Evolutionary conservation across 208 protist genomes (phyloP).

Genomic region (Trypanosoma cruzi): DNA sequence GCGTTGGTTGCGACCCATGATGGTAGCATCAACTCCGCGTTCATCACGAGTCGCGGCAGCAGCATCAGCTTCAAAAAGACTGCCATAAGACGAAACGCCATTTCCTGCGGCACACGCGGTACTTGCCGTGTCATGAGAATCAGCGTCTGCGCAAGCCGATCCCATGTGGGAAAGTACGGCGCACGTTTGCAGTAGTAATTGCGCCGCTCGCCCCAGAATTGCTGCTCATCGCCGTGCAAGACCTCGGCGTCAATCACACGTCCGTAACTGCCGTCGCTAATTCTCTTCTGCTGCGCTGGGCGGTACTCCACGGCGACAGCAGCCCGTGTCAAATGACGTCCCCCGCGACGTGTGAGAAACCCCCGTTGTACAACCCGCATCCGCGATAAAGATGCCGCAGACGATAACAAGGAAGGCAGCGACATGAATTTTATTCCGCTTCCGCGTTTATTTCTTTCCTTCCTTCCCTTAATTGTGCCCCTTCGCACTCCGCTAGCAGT

Average conservation of each 20-base stretch:
- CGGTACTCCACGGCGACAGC: constrained; percentile 70
- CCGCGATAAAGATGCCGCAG: constrained; percentile 29
- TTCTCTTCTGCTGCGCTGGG: constrained; percentile 39
- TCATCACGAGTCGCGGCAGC: constrained; percentile 55
- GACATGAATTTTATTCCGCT: background rate
- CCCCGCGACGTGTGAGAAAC: constrained; percentile 69
- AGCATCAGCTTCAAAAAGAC: constrained; percentile 76
- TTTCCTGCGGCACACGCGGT: constrained; percentile 76
- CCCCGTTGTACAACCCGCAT: constrained; percentile 71
- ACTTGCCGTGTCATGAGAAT: constrained; percentile 76
- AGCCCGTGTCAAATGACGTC: constrained; percentile 48
- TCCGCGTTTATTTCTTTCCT: background rate
- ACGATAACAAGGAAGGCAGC: background rate
- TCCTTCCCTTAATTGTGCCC: background rate
- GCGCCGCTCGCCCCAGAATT: constrained; percentile 71
- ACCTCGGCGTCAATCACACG: constrained; percentile 81
- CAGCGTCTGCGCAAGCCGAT: constrained; percentile 76
- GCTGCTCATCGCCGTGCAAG: constrained; percentile 83
- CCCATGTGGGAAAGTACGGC: constrained; percentile 71
- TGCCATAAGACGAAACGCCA: constrained; percentile 83
- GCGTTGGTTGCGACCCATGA: constrained; percentile 63
- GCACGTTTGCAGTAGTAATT: constrained; percentile 56
- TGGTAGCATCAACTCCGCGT: constrained; percentile 63
- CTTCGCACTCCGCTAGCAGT: background rate
- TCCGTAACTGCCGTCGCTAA: constrained; percentile 41